These are phyloP conservation scores for Prosopis cineraria DNA, from an alignment of 306 rosid species.

Conservation along the genomic window DNA sequence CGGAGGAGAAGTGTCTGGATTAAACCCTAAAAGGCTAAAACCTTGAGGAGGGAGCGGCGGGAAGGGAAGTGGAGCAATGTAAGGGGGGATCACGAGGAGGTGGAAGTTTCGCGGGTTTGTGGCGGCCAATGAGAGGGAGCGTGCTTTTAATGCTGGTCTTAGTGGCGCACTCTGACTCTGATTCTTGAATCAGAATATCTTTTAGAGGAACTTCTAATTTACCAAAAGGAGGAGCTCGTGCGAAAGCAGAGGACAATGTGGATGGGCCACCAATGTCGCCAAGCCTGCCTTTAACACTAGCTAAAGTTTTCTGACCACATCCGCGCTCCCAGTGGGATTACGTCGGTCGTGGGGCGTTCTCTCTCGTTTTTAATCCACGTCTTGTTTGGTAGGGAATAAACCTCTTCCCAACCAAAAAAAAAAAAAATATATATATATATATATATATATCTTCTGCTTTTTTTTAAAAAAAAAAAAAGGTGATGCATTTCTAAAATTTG, in stretches of 20 bases:
- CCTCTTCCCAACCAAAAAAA: background rate
- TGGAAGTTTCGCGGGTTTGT: conserved; percentile 65
- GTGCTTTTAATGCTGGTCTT: conserved; percentile 8
- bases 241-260: background rate
- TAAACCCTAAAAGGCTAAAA: conserved; percentile 47
- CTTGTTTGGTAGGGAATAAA: background rate
- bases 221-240: background rate
- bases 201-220: background rate
- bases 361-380: background rate
- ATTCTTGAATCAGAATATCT: background rate
- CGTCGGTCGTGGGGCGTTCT: no score
- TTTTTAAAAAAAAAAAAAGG: no score
- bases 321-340: background rate
- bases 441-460: no score
- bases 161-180: background rate
- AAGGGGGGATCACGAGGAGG: background rate
- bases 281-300: background rate
- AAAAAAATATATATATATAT: no score
- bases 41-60: conserved; percentile 12
- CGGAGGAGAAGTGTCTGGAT: background rate
- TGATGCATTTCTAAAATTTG: background rate
- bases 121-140: background rate
- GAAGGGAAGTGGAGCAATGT: background rate
- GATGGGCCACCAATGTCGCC: conserved; percentile 24
- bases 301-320: background rate